phyloP scores from a whole-genome alignment of 768 basidiomycete genomes.

The Macrolepiota albuminosa region DNA sequence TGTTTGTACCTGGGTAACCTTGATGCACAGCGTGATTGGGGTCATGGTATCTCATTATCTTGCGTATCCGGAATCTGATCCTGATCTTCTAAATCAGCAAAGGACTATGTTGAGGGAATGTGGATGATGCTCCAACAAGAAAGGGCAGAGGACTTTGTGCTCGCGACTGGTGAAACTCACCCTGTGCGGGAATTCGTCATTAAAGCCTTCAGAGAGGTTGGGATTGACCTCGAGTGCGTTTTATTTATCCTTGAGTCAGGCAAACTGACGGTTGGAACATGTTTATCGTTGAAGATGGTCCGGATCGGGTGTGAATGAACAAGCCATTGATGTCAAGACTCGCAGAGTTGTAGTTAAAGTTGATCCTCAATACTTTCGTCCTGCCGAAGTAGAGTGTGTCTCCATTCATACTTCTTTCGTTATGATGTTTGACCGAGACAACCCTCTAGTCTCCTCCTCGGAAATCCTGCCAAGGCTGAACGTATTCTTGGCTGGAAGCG shows the following conservation, averaged over 20 bases:
- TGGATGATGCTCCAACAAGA: constrained; percentile 95
- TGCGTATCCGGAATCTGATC: not conserved
- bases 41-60: constrained; percentile 63
- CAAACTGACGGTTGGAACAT: not conserved
- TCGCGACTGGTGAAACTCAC: constrained; percentile 95
- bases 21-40: constrained; percentile 96
- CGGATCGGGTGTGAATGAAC: constrained; percentile 69
- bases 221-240: constrained; percentile 59
- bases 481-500: constrained; percentile 88
- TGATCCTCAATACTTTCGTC: constrained; percentile 89
- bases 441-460: constrained; percentile 64
- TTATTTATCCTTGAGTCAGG: not conserved
- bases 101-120: constrained; percentile 96
- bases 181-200: constrained; percentile 91
- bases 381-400: constrained; percentile 89
- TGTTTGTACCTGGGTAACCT: constrained; percentile 94
- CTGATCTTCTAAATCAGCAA: constrained; percentile 39
- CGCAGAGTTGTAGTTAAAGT: constrained; percentile 76
- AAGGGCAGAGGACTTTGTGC: constrained; percentile 81
- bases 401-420: not conserved
- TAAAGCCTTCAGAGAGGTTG: constrained; percentile 72
- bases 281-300: constrained; percentile 55
- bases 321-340: constrained; percentile 67
- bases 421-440: not conserved
- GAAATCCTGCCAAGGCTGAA: constrained; percentile 90